phyloP scores from a whole-genome alignment of 106 monocot species.

The Amphibolis antarctica region DNA sequence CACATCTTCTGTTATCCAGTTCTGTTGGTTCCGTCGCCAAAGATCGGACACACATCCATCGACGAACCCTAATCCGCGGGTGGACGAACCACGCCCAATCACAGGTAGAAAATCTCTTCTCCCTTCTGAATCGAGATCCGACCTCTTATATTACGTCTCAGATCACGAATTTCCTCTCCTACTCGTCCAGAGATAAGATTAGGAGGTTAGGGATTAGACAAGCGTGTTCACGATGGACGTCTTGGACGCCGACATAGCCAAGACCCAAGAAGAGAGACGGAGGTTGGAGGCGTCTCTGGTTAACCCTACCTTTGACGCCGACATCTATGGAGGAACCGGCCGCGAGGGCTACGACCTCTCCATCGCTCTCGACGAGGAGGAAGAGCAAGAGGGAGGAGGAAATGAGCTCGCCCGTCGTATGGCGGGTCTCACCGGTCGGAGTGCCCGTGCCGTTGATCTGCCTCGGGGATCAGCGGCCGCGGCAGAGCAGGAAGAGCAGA shows the following conservation, averaged over 20 bases:
- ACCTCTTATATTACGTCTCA: neutral
- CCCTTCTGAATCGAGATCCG: neutral
- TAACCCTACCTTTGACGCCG: constrained; percentile 66
- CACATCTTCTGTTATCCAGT: no score
- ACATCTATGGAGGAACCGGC: constrained; percentile 60
- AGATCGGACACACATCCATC: no score
- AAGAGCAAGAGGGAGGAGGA: constrained; percentile 37
- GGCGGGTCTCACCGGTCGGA: constrained; percentile 47
- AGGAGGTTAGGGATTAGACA: neutral
- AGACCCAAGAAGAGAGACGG: constrained; percentile 71
- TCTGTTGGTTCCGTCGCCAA: no score
- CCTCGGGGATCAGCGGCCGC: constrained; percentile 36
- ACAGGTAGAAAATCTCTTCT: neutral
- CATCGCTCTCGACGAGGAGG: constrained; percentile 73
- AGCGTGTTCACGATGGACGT: constrained; percentile 25
- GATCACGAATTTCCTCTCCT: neutral
- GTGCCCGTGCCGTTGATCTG: constrained; percentile 48
- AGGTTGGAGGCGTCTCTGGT: constrained; percentile 71
- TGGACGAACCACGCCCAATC: no score
- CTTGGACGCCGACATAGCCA: constrained; percentile 58
- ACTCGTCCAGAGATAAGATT: neutral
- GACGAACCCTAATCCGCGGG: no score
- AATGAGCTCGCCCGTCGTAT: constrained; percentile 44
- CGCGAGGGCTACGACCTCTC: constrained; percentile 67
- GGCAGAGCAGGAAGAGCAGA: constrained; percentile 46